Percentiles rank a stretch among this genome's conserved stretches.
phyloP scores from a whole-genome alignment of 2,329 filamentous ascomycete genomes.

The Chaetomiaceae sp. region DNA sequence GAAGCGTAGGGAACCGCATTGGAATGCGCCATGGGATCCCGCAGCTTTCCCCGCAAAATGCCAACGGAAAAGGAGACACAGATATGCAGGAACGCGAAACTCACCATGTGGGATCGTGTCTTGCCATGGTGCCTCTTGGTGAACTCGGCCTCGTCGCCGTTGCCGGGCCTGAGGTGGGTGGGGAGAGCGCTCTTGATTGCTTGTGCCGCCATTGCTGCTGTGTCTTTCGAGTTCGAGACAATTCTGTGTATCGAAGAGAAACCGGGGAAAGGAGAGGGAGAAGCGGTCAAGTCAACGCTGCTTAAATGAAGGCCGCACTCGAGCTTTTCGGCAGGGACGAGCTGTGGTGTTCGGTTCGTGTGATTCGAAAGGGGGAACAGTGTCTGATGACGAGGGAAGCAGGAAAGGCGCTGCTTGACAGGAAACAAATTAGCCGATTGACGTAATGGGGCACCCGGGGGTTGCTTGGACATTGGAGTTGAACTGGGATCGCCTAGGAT shows the following conservation, averaged over 20 bases:
- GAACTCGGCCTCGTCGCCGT: slow-evolving; percentile 45
- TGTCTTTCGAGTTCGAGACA: slow-evolving; percentile 6
- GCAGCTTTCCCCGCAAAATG: not conserved
- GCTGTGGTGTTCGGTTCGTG: not conserved
- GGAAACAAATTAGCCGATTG: slow-evolving; percentile 27
- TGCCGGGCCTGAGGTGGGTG: slow-evolving; percentile 69
- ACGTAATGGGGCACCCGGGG: slow-evolving; percentile 23
- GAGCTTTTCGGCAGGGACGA: not conserved
- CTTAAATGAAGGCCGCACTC: not conserved
- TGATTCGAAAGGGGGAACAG: not conserved
- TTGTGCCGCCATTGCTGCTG: slow-evolving; percentile 56
- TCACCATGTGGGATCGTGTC: slow-evolving; percentile 79
- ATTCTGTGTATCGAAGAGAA: not conserved
- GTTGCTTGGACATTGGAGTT: slow-evolving; percentile 7
- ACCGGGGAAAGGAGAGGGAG: not conserved
- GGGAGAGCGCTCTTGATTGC: slow-evolving; percentile 71
- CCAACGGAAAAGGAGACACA: not conserved
- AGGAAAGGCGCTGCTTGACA: slow-evolving; percentile 16
- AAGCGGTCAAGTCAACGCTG: no score
- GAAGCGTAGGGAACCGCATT: not conserved
- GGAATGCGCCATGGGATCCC: not conserved
- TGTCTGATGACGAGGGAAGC: not conserved
- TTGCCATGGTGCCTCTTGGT: slow-evolving; percentile 73
- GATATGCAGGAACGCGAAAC: slow-evolving; percentile 34
- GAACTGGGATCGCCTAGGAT: slow-evolving; percentile 17